Base-by-base conservation (phyloP, 2,329 filamentous ascomycete genomes). In the Tolypocladium tropicale region DNA sequence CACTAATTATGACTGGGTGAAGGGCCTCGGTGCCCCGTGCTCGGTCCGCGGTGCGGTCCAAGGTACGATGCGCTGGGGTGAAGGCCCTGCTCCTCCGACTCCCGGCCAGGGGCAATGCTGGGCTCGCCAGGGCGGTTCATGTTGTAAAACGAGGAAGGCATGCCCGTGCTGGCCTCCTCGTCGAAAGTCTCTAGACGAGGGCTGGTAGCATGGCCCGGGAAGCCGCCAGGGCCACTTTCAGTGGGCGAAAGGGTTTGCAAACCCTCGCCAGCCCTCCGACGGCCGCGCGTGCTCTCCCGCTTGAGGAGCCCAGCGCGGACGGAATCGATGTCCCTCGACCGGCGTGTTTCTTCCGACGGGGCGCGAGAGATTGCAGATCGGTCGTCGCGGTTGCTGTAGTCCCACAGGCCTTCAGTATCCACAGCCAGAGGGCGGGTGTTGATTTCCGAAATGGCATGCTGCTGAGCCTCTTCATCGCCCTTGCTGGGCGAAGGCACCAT, bases 401-500 rank as follows among this genome's bases (percentile, higher is more conserved):
- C 62, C 59, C 58, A 68, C 30, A 55, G 59, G 60, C 56, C 61
- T 53, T 57, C 63, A 53, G 57, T 67, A 55, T 57, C 63, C 56
- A 57, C 57, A 11, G 65, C 62, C n/a, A 66, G 56, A 16, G 68
- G 64, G 18, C 73, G 63, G 1, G 70, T 64, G 64, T 76, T 81
- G 54, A 83, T 64, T 3, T 72, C 72, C 2, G 75, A 68, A 34
- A 72, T 72, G 28, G 79, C 79, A 25, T 71, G 66, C 58, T 72
- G 65, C 65, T 82, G 61, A 16, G 60, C 62, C 50, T 67, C 63
- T 18, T 64, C 63, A 3, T 63, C 63, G 7, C 63, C 59, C 55
- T 68, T 60, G 30, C 61, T 63, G 10, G 67, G 56, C 9, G 65
- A 60, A 2, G 88, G 86, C 6, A 88, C 75, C 64, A 95, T 72